Evolutionary conservation across 2,329 filamentous ascomycete species (phyloP).

Genomic region (Herpotrichia juniperi): DNA sequence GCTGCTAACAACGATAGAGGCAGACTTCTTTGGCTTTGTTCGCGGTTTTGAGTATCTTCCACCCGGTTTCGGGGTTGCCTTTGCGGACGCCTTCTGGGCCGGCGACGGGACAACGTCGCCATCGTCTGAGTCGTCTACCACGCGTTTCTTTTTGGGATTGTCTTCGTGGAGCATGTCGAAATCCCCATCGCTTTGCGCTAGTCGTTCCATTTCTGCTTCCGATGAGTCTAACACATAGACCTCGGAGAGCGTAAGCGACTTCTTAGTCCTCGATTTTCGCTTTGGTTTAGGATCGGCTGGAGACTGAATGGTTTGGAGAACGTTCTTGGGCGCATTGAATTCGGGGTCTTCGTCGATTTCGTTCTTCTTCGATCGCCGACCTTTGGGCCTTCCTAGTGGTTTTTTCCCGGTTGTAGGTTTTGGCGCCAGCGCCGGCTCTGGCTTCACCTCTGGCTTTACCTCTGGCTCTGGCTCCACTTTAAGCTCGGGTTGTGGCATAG

Average conservation of each 20-base stretch:
- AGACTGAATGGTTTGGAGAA: not conserved
- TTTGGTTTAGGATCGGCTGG: constrained; percentile 2
- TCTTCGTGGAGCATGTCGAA: too few species aligned
- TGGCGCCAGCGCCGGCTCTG: too few species aligned
- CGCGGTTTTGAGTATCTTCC: not conserved
- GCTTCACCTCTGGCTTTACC: too few species aligned
- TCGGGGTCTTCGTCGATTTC: not conserved
- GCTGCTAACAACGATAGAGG: not conserved
- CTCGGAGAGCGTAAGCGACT: not conserved
- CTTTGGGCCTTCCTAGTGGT: not conserved
- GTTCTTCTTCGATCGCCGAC: not conserved
- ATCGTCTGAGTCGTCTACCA: too few species aligned
- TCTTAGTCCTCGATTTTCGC: constrained; percentile 1
- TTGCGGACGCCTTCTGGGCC: not conserved
- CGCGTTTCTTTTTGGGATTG: too few species aligned
- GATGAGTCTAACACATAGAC: not conserved
- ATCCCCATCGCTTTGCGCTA: not conserved
- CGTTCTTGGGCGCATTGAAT: not conserved
- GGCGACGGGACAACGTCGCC: too few species aligned
- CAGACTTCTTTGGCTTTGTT: not conserved
- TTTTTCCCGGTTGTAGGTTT: constrained; percentile 12
- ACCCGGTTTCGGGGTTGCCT: not conserved
- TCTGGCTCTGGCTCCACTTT: too few species aligned
- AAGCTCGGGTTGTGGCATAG: too few species aligned
- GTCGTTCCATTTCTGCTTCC: not conserved